phyloP scores from a whole-genome alignment of 2,329 filamentous ascomycete genomes.

The Cladosporium colombiae region DNA sequence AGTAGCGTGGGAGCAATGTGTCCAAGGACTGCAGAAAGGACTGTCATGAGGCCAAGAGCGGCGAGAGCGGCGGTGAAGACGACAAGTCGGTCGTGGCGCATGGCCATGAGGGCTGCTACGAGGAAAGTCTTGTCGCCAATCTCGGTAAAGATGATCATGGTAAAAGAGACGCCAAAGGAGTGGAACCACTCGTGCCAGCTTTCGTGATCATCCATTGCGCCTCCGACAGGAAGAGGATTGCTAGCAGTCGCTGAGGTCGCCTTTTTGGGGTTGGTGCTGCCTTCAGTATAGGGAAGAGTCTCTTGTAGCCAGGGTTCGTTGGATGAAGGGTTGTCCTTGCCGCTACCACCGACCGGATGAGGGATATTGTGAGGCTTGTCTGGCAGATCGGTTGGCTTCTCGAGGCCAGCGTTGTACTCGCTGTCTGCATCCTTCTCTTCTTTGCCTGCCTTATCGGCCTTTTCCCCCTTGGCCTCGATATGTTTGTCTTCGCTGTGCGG shows the following conservation, averaged over 20 bases:
- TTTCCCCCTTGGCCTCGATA: constrained; percentile 42
- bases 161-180: constrained; percentile 87
- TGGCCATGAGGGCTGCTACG: constrained; percentile 95
- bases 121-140: constrained; percentile 98
- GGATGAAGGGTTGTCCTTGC: constrained; percentile 6
- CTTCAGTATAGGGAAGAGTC: constrained; percentile 43
- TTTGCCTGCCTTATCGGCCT: constrained; percentile 35
- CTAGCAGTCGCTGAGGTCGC: constrained; percentile 31
- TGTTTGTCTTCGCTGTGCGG: constrained; percentile 79
- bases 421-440: constrained; percentile 43
- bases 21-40: constrained; percentile 87
- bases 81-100: constrained; percentile 91
- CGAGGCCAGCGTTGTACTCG: constrained; percentile 39
- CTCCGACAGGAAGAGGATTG: constrained; percentile 23
- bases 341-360: constrained; percentile 51
- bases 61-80: constrained; percentile 95
- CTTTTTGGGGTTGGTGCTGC: constrained; percentile 34
- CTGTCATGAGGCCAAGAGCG: constrained; percentile 86
- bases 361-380: constrained; percentile 74
- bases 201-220: constrained; percentile 24
- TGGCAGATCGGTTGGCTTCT: constrained; percentile 64
- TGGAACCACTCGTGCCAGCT: constrained; percentile 56
- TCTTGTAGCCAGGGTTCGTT: constrained; percentile 36
- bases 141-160: constrained; percentile 97
- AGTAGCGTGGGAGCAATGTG: constrained; percentile 89